A percentile compares a stretch with the other conserved stretches of the same genome.
Conservation (phyloP, 208 protist species). For the Leishmania aethiopica region DNA sequence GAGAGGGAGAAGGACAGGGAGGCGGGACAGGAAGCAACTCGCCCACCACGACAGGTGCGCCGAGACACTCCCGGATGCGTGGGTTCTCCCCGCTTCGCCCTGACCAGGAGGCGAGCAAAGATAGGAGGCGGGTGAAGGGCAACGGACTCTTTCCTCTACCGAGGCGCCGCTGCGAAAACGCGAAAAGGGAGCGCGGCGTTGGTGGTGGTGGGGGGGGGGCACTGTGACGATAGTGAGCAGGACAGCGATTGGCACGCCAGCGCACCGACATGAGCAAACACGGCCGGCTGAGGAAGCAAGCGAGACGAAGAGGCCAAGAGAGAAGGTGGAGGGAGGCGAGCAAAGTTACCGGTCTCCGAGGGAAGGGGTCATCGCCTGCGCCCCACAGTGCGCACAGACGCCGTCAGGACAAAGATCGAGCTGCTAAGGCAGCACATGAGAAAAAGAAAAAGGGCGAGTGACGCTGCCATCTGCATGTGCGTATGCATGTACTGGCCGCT, state of each 20-base stretch:
- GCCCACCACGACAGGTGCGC: not conserved
- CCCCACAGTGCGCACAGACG: not conserved
- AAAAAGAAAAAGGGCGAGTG: not conserved
- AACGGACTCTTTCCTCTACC: not conserved
- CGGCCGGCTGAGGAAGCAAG: not conserved
- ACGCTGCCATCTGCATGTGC: not conserved
- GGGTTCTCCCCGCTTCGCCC: not conserved
- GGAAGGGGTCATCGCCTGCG: not conserved
- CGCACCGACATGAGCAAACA: not conserved
- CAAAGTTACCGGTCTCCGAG: not conserved
- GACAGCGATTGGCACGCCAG: not conserved
- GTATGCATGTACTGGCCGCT: not conserved
- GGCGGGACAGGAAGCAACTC: not conserved
- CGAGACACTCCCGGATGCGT: not conserved
- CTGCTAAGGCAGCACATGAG: not conserved
- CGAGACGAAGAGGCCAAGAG: slow-evolving; percentile 17
- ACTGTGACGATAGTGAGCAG: not conserved
- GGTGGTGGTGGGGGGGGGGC: not conserved
- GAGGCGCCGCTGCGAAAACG: not conserved
- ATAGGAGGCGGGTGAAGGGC: not conserved
- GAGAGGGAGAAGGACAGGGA: not conserved
- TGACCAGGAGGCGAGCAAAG: not conserved
- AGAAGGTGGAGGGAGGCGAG: not conserved
- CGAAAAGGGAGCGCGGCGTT: not conserved
- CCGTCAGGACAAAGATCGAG: not conserved